Percentiles rank a stretch among this genome's conserved stretches.
These are phyloP conservation scores for Pulveroboletus sp. DNA, from an alignment of 1,284 basidiomycete species.

Conservation along the genomic window DNA sequence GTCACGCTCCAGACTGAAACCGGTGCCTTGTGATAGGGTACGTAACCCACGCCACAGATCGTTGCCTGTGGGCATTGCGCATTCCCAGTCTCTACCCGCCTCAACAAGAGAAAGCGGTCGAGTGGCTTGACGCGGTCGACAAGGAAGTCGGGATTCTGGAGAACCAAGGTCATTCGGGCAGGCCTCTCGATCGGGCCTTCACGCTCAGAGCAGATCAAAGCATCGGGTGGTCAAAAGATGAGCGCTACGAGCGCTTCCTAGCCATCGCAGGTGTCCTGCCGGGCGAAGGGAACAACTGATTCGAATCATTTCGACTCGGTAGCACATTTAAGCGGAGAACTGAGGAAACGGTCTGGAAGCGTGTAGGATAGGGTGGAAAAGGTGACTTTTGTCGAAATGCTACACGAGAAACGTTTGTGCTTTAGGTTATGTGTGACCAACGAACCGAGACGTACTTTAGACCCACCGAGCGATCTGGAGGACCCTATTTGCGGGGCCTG, in stretches of 20 bases:
- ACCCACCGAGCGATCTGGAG: not conserved
- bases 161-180: constrained; percentile 37
- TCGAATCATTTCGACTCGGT: no score
- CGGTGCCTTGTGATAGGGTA: constrained; percentile 44
- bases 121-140: constrained; percentile 43
- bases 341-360: no score
- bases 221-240: constrained; percentile 55
- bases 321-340: not conserved
- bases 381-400: not conserved
- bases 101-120: constrained; percentile 18
- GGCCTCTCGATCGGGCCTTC: constrained; percentile 44
- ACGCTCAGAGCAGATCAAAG: constrained; percentile 49
- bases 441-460: constrained; percentile 38
- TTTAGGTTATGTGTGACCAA: not conserved
- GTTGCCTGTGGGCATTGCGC: constrained; percentile 50
- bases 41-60: constrained; percentile 69
- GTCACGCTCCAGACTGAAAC: not conserved
- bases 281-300: constrained; percentile 16
- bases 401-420: not conserved
- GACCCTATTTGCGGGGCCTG: no score
- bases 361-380: constrained; percentile 27
- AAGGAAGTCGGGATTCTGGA: constrained; percentile 45
- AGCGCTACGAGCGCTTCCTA: constrained; percentile 51
- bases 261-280: constrained; percentile 32
- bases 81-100: constrained; percentile 23